Base-by-base conservation (phyloP, 164 flowering plant species). In the Berberis vulgaris region DNA sequence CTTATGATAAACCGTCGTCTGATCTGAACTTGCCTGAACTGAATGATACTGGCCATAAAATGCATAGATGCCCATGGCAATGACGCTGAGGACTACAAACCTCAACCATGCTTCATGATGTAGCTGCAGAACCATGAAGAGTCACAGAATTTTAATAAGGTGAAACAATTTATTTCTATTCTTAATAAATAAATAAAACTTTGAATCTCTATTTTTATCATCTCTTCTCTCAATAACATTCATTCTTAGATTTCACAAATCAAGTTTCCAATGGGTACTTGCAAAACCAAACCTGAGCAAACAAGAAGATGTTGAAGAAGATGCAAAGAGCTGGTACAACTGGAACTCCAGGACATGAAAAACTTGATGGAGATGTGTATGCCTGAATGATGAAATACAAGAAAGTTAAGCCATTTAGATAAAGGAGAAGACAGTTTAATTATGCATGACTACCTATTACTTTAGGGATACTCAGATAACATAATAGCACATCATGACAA, bases 281-380 rank as follows among this genome's bases (percentile, higher is more conserved):
- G 10, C 12, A 6, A 47, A 52, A 42, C 44, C 55, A 69, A 66
- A 95, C 99, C 99, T 91, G 97, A 67, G 97, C 99, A 75, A 95
- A 89, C 68, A 95, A 75, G 78, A 95, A 89, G 11, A 91, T 85
- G 81, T 95, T 95, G 78, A 89, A 72, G 78, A 89, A 86, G 65
- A 95, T 89, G 84, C 89, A 82, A 61, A 75, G 46, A 55, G 80
- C 75, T 8, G 99, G 99, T 59, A 95, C 62, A 62, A 82, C 38
- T 6, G 97, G 97, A 76, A 91, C 97, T 55, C 85, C 81, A 8
- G 97, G 99, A 71, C 99, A 95, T 42, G 89, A 83, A 70, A 91
- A 95, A 44, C 97, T 94, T 9, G 88, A 79, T 64, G 88, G 73
- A 46, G 70, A 72, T 7, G 70, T 65, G 66, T 89, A 86, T 6